Percentiles rank a stretch among this genome's conserved stretches.
Conservation (phyloP, 176 grass and related monocot species). For the Hordeum marinum region DNA sequence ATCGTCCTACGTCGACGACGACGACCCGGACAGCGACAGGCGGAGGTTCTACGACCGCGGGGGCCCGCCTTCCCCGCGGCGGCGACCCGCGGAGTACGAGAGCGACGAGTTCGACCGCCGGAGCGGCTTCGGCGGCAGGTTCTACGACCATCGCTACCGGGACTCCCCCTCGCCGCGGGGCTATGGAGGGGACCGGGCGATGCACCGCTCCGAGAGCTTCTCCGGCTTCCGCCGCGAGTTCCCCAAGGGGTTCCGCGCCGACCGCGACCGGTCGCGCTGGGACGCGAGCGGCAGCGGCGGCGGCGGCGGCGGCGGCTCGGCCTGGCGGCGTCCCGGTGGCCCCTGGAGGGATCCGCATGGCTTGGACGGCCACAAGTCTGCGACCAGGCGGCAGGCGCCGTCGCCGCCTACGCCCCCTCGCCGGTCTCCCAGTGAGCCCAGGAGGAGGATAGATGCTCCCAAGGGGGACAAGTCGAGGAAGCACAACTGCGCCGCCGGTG, state of each 20-base stretch:
- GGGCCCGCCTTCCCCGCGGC: neutral
- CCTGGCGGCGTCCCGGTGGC: slow-evolving; percentile 48
- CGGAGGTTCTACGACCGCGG: slow-evolving; percentile 44
- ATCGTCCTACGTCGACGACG: slow-evolving; percentile 45
- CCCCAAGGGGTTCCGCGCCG: slow-evolving; percentile 87
- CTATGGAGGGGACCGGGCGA: slow-evolving; percentile 33
- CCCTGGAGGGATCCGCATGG: slow-evolving; percentile 31
- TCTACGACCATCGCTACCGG: slow-evolving; percentile 44
- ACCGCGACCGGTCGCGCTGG: slow-evolving; percentile 57
- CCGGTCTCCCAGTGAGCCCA: slow-evolving; percentile 34
- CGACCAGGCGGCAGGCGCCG: slow-evolving; percentile 21
- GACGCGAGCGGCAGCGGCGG: slow-evolving; percentile 26
- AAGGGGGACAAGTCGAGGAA: slow-evolving; percentile 40
- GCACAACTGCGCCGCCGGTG: slow-evolving; percentile 26
- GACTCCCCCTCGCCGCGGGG: slow-evolving; percentile 54
- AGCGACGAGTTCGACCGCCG: slow-evolving; percentile 53
- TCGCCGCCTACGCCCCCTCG: slow-evolving; percentile 30
- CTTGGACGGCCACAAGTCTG: slow-evolving; percentile 21
- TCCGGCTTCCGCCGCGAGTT: slow-evolving; percentile 75
- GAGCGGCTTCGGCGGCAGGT: slow-evolving; percentile 39
- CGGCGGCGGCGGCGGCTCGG: slow-evolving; percentile 21
- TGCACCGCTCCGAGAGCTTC: slow-evolving; percentile 78
- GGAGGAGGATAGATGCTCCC: slow-evolving; percentile 30
- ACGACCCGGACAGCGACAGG: slow-evolving; percentile 57
- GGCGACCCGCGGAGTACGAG: slow-evolving; percentile 34